Conservation (phyloP, 805 yeast species). For the Candida takata region DNA sequence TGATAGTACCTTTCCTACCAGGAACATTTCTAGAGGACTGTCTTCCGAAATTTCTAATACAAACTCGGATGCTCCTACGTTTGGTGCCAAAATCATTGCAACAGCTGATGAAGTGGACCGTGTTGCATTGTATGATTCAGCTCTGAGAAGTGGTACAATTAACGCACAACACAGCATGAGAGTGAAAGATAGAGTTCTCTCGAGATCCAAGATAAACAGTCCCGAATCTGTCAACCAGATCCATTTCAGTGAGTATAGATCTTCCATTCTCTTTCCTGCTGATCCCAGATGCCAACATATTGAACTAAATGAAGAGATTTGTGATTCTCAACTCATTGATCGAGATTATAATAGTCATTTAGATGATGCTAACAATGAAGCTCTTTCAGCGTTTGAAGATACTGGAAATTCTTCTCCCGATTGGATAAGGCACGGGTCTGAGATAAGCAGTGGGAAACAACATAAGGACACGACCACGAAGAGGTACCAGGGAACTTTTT, state of each 20-base stretch:
- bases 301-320: too few species aligned
- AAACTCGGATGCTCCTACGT: not conserved
- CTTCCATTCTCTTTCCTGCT: constrained; percentile 10
- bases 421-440: too few species aligned
- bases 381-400: too few species aligned
- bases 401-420: too few species aligned
- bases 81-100: not conserved
- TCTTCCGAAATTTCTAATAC: not conserved
- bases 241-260: not conserved
- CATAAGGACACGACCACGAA: too few species aligned
- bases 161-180: constrained; percentile 6
- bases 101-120: constrained; percentile 3
- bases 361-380: too few species aligned
- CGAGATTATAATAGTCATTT: too few species aligned
- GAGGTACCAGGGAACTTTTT: too few species aligned
- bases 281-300: constrained; percentile 1
- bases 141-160: not conserved
- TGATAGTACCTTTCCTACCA: not conserved
- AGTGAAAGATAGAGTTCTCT: constrained; percentile 6
- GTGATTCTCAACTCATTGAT: too few species aligned
- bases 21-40: not conserved
- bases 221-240: constrained; percentile 6
- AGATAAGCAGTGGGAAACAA: too few species aligned
- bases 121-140: not conserved
- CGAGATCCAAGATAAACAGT: constrained; percentile 10